These are phyloP conservation scores for Debaryomyces singareniensis DNA, from an alignment of 1,139 yeast genomes.

Conservation along the genomic window DNA sequence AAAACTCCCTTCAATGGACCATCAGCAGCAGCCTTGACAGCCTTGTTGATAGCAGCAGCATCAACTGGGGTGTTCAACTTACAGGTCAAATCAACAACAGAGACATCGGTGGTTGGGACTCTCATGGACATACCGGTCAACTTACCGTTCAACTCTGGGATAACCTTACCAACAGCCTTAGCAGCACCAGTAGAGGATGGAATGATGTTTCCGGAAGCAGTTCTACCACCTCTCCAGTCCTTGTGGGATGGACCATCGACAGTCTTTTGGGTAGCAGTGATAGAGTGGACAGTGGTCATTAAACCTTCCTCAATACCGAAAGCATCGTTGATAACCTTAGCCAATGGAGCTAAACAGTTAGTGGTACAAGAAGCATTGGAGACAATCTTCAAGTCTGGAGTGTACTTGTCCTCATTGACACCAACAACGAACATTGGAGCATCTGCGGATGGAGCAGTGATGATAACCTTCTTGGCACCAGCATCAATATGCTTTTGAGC, in stretches of 20 bases:
- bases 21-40: slow-evolving; percentile 63
- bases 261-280: slow-evolving; percentile 87
- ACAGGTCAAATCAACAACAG: slow-evolving; percentile 47
- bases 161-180: slow-evolving; percentile 88
- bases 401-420: slow-evolving; percentile 72
- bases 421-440: slow-evolving; percentile 89
- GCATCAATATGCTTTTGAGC: slow-evolving; percentile 76
- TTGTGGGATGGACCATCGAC: slow-evolving; percentile 90
- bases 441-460: slow-evolving; percentile 82
- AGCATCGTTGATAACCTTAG: slow-evolving; percentile 73
- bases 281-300: slow-evolving; percentile 88
- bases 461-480: slow-evolving; percentile 87
- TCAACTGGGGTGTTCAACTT: slow-evolving; percentile 65
- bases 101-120: slow-evolving; percentile 83
- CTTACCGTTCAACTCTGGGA: slow-evolving; percentile 82
- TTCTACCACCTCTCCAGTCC: slow-evolving; percentile 95
- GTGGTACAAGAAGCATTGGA: slow-evolving; percentile 91
- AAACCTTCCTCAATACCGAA: slow-evolving; percentile 83
- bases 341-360: slow-evolving; percentile 85
- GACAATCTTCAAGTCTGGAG: slow-evolving; percentile 61
- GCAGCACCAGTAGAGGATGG: slow-evolving; percentile 94
- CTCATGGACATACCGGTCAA: slow-evolving; percentile 86
- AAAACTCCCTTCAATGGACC: slow-evolving; percentile 68
- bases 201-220: slow-evolving; percentile 85
- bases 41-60: slow-evolving; percentile 70